Conservation (phyloP, 768 basidiomycete genomes). For the Strobilomyces echinocephalus region DNA sequence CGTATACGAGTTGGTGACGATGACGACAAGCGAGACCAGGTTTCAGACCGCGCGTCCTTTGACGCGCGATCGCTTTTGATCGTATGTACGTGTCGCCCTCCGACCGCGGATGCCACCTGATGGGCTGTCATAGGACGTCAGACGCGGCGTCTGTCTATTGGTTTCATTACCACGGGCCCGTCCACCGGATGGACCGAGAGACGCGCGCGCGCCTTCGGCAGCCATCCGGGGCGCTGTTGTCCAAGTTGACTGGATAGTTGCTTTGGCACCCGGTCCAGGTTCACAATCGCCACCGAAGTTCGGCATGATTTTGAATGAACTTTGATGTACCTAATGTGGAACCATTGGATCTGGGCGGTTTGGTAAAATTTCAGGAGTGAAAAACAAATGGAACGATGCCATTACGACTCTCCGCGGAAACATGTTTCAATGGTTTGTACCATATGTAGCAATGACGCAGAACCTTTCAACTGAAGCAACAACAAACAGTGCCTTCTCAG, state of each 20-base stretch:
- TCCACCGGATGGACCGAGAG: not conserved
- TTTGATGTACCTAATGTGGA: not conserved
- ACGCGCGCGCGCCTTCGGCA: too few relatives aligned
- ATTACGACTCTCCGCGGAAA: not conserved
- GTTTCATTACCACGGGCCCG: not conserved
- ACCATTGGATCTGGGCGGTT: too few relatives aligned
- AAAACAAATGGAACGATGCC: not conserved
- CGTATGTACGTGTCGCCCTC: slow-evolving; percentile 39
- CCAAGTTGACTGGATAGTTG: not conserved
- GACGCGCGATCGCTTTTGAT: slow-evolving; percentile 71
- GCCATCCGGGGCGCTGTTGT: too few relatives aligned
- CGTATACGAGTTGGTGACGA: slow-evolving; percentile 22
- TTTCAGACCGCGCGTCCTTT: slow-evolving; percentile 41
- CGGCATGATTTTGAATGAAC: not conserved
- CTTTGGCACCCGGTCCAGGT: not conserved
- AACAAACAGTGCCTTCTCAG: not conserved
- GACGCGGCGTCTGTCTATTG: not conserved
- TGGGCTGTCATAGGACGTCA: not conserved
- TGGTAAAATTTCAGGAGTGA: not conserved
- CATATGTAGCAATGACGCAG: slow-evolving; percentile 14
- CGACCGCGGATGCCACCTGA: not conserved
- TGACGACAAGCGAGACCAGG: slow-evolving; percentile 43
- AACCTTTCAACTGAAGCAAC: slow-evolving; percentile 7
- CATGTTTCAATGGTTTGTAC: not conserved
- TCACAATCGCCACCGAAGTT: not conserved